Evolutionary conservation across 2,329 filamentous ascomycete genomes (phyloP), one percentile per base, ranked within the genome.

Genomic region (Diaporthe vexans): DNA sequence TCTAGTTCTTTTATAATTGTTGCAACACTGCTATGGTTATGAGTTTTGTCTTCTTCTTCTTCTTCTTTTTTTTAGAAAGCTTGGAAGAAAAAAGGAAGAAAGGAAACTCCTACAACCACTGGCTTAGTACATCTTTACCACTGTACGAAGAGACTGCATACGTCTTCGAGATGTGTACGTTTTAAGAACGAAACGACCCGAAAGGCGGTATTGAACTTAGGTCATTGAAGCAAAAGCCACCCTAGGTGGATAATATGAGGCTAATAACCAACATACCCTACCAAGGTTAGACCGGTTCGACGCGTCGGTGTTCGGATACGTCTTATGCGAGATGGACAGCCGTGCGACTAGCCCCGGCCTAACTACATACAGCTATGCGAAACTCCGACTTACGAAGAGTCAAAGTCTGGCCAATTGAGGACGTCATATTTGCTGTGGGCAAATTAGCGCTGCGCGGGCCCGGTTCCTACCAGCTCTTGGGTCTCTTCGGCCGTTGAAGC

Each of bases 401-500:
- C 29, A 52, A 52, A 13, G 8, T 24, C 21, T 21, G 29, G 29
- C 46, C 46, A 67, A 67, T 26, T 26, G 40, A 67, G n/a, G 13
- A 3, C 21, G 29, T 67, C 29, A 67, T 24, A 65, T 19, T 48
- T 13, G 7, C 29, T 52, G 37, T 8, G 7, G 26, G 21, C 15
- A 19, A 52, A 35, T n/a, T 52, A 67, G 46, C 43, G 63, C 24
- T 21, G 21, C 29, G 29, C 24, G 29, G 63, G 19, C 63, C 63
- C 63, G n/a, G 29, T 35, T 3, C 61, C 46, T n/a, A 4, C 5
- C 24, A 29, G 8, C 9, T 5, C 10, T 8, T 46, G 24, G n/a
- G 40, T 33, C 24, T 33, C 26, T 67, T 52, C 29, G 63, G 63
- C 63, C 63, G 63, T 52, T 67, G 63, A 37, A 7, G 29, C 63